Percentiles rank a stretch among this genome's conserved stretches.
phyloP scores from a whole-genome alignment of 495 filamentous ascomycete species.

The Trichoderma gamsii region DNA sequence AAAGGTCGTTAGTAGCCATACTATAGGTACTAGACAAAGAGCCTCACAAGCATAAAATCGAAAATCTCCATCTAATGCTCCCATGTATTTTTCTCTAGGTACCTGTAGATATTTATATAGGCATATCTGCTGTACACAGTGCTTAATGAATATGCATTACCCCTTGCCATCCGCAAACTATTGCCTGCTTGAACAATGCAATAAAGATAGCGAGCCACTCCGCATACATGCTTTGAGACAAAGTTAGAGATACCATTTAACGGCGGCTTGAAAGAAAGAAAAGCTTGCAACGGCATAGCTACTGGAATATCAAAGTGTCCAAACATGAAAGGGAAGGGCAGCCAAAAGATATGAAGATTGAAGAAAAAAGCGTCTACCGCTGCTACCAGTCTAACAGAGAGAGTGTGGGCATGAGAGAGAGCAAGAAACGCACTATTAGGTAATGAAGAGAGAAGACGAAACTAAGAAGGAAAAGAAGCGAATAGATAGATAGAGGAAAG shows the following conservation, averaged over 20 bases:
- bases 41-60: neutral
- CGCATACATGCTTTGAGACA: neutral
- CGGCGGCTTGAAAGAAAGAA: neutral
- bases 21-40: neutral
- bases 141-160: neutral
- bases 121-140: neutral
- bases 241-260: neutral
- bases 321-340: neutral
- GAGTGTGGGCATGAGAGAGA: neutral
- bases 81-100: constrained; percentile 1
- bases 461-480: neutral
- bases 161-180: neutral
- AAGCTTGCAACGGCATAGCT: neutral
- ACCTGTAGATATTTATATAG: neutral
- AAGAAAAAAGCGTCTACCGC: neutral
- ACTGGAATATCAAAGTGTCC: neutral
- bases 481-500: neutral
- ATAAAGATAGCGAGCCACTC: neutral
- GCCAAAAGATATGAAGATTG: neutral
- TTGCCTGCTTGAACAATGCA: neutral
- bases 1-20: too few relatives aligned
- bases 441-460: neutral
- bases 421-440: neutral
- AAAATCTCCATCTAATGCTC: constrained; percentile 1
- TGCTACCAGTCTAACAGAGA: neutral